These are phyloP conservation scores for Kazachstania sp. DNA, from an alignment of 1,139 yeast genomes.

Conservation along the genomic window DNA sequence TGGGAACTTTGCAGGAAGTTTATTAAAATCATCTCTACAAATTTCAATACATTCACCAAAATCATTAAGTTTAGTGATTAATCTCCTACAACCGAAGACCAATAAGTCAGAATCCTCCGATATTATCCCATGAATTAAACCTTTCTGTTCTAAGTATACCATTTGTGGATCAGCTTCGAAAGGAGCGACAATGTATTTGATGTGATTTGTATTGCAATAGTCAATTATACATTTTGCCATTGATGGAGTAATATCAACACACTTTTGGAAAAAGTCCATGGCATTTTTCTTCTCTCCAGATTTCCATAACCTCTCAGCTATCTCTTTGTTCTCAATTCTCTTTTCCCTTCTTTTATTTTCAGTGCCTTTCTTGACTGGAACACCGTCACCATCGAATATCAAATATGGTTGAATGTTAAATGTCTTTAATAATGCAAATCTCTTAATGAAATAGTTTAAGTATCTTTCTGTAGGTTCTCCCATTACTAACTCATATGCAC, in stretches of 20 bases:
- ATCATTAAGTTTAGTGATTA: slow-evolving; percentile 77
- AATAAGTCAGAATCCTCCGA: slow-evolving; percentile 93
- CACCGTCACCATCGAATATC: slow-evolving; percentile 87
- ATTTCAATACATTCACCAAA: slow-evolving; percentile 70
- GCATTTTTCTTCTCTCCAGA: slow-evolving; percentile 55
- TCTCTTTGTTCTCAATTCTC: slow-evolving; percentile 49
- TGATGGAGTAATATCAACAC: slow-evolving; percentile 80
- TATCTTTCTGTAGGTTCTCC: slow-evolving; percentile 64
- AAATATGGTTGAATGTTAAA: slow-evolving; percentile 75
- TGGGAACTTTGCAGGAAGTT: slow-evolving; percentile 37
- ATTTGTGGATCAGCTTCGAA: slow-evolving; percentile 98
- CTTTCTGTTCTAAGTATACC: slow-evolving; percentile 75
- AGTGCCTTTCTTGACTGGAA: slow-evolving; percentile 72
- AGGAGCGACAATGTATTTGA: slow-evolving; percentile 86
- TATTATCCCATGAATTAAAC: slow-evolving; percentile 73
- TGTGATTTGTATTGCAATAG: slow-evolving; percentile 48
- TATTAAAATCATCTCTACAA: slow-evolving; percentile 43
- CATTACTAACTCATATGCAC: slow-evolving; percentile 75
- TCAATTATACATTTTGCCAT: slow-evolving; percentile 86
- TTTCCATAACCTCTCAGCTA: slow-evolving; percentile 43
- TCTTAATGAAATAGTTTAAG: slow-evolving; percentile 49
- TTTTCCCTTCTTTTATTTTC: slow-evolving; percentile 53
- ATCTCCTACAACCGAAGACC: slow-evolving; percentile 70
- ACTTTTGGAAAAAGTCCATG: slow-evolving; percentile 60
- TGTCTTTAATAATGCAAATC: slow-evolving; percentile 55